phyloP scores from a whole-genome alignment of 1,284 basidiomycete genomes.

The Peniophora sp. region DNA sequence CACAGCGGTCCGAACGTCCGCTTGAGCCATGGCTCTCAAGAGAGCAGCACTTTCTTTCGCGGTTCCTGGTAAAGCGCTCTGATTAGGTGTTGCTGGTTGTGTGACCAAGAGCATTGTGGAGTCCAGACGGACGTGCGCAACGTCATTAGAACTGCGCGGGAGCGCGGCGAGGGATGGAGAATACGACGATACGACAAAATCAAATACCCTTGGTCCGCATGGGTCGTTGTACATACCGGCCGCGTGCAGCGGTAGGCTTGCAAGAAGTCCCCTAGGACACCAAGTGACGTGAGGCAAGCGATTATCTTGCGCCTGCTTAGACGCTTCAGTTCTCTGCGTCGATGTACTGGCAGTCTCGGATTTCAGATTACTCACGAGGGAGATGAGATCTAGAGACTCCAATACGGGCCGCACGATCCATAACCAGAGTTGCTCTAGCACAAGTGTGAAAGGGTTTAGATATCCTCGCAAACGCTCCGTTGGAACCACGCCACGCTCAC shows the following conservation, averaged over 20 bases:
- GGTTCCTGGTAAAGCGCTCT: neutral
- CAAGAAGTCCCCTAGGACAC: slow-evolving; percentile 15
- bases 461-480: neutral
- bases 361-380: neutral
- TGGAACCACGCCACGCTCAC: neutral
- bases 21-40: slow-evolving; percentile 8
- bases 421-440: neutral
- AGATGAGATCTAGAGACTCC: neutral
- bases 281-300: slow-evolving; percentile 12
- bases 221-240: slow-evolving; percentile 11
- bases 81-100: neutral
- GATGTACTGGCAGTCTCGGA: neutral
- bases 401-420: neutral
- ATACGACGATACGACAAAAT: slow-evolving; percentile 17
- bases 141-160: neutral
- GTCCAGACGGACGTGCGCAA: too few species aligned
- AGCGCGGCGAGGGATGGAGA: slow-evolving; percentile 11
- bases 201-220: neutral
- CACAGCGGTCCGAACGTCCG: slow-evolving; percentile 4
- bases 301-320: neutral
- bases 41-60: neutral
- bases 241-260: slow-evolving; percentile 16
- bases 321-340: neutral
- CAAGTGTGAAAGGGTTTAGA: neutral
- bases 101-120: slow-evolving; percentile 11